Conservation (phyloP, 805 yeast species). For the Ogataea thermomethanolica region DNA sequence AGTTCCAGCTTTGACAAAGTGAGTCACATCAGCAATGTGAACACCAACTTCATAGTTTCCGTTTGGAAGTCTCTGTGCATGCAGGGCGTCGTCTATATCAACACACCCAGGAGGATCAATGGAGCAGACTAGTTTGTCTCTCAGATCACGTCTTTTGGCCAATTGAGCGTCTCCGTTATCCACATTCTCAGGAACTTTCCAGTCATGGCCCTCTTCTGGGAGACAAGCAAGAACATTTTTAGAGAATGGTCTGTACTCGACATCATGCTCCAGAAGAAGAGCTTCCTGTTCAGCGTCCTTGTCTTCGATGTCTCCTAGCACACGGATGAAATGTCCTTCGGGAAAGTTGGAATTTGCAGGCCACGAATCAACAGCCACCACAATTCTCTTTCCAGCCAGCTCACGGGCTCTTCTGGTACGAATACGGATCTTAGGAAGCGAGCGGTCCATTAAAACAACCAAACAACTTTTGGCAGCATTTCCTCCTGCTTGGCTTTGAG, state of each 20-base stretch:
- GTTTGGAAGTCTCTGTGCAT: slow-evolving; percentile 78
- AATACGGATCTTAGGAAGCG: slow-evolving; percentile 82
- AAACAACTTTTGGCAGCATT: slow-evolving; percentile 76
- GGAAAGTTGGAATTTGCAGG: slow-evolving; percentile 79
- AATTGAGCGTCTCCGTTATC: slow-evolving; percentile 51
- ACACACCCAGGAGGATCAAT: slow-evolving; percentile 98
- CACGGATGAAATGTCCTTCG: slow-evolving; percentile 90
- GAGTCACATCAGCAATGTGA: slow-evolving; percentile 98
- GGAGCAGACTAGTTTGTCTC: slow-evolving; percentile 88
- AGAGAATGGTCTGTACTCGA: slow-evolving; percentile 93
- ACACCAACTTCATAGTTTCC: slow-evolving; percentile 98
- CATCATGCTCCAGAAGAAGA: slow-evolving; percentile 87
- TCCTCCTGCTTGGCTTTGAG: slow-evolving; percentile 46
- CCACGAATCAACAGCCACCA: slow-evolving; percentile 93
- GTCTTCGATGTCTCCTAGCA: slow-evolving; percentile 85
- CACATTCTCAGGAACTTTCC: slow-evolving; percentile 78
- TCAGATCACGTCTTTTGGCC: slow-evolving; percentile 72
- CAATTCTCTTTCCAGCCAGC: slow-evolving; percentile 83
- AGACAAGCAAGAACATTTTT: slow-evolving; percentile 87
- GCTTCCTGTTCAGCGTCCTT: slow-evolving; percentile 97
- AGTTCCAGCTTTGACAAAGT: slow-evolving; percentile 90
- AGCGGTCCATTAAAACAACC: slow-evolving; percentile 83
- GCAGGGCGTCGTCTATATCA: slow-evolving; percentile 97
- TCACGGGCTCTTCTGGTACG: slow-evolving; percentile 83
- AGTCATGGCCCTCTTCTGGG: slow-evolving; percentile 88